Base-by-base conservation (phyloP, 225 moss, liverwort and hornwort species). In the Polytrichum formosum region DNA sequence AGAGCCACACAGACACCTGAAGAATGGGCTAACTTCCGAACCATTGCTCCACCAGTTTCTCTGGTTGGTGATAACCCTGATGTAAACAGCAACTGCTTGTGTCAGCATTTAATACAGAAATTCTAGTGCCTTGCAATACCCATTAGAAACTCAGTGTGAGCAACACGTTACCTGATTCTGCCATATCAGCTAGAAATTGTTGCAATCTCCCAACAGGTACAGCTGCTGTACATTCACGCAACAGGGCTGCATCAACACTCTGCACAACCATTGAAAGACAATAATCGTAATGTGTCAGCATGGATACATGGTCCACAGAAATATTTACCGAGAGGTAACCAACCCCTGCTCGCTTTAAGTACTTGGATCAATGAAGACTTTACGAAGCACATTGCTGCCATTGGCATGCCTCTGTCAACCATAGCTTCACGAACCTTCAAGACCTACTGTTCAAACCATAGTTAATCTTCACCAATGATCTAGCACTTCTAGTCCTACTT, bases 241-340 rank as follows among this genome's bases (percentile, higher is more conserved):
- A 80, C 54, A 88, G 85, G 67, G 88, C 88, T 70, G 88, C 82
- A 73, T 88, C 88, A 67, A 88, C 85, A 70, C 88, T 88, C 88
- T 88, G 75, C 13, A 61, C 27, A 68, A 58, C n/a, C 46, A 46
- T 46, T 54, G 23, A 23, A 9, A 10, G 28, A 22, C n/a, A 59
- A 59, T 46, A 4, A 16, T 46, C 4, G 46, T 3, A 0, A 2
- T 9, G 35, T 35, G 35, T 35, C 35, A 9, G 46, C 13, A 16
- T 46, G 46, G 35, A 46, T 46, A 46, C 46, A 4, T 46, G 2
- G 46, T 46, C 37, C 46, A 46, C 46, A 46, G 46, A 46, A 46
- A 46, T 16, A 46, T 46, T 46, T 0, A 46, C 46, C 46, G 4
- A 46, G 13, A 46, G 16, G 46, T 16, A 46, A 9, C 2, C 9